These are phyloP conservation scores for Akebia trifoliata DNA, from an alignment of 164 flowering plant genomes.

Conservation along the genomic window DNA sequence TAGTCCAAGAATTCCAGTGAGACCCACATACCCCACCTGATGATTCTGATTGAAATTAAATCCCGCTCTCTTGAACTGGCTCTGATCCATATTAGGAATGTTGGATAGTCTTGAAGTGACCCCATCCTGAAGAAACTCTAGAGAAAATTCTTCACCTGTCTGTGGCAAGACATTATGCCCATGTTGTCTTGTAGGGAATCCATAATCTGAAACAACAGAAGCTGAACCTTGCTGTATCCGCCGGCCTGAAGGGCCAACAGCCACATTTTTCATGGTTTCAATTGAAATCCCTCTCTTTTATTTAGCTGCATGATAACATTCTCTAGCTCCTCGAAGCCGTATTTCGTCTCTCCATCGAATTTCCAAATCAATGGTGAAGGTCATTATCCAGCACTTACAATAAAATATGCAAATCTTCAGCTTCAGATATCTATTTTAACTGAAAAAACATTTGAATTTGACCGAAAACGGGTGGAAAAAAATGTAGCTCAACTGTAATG, in stretches of 20 bases:
- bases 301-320: constrained; percentile 7
- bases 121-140: too few relatives aligned
- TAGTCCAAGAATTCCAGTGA: constrained; percentile 41
- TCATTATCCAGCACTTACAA: neutral
- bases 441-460: neutral
- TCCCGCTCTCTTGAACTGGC: constrained; percentile 20
- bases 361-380: neutral
- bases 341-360: constrained; percentile 1
- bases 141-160: too few relatives aligned
- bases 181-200: too few relatives aligned
- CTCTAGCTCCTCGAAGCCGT: constrained; percentile 1
- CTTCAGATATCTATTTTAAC: neutral
- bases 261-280: constrained; percentile 37
- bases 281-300: neutral
- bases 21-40: constrained; percentile 41
- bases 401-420: neutral
- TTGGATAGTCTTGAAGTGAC: constrained; percentile 21
- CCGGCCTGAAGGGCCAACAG: constrained; percentile 27
- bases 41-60: constrained; percentile 21
- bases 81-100: constrained; percentile 22
- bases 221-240: constrained; percentile 24
- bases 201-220: too few relatives aligned
- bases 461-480: neutral
- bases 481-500: neutral
- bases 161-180: too few relatives aligned